phyloP scores from a whole-genome alignment of 805 yeast genomes.

The Helenozyma rhizophorensis region DNA sequence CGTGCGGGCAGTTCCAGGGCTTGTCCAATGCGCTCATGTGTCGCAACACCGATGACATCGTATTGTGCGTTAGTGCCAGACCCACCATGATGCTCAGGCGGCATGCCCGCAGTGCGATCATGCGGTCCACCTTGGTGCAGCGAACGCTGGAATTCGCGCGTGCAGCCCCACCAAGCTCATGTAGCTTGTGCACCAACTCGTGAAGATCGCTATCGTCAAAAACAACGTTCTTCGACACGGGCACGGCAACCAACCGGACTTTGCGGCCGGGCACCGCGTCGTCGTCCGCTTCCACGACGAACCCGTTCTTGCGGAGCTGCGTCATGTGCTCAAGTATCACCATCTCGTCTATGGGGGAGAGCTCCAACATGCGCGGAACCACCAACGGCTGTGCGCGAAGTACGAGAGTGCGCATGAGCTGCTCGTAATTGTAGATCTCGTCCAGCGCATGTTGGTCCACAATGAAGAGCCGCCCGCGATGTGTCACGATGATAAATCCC shows the following conservation, averaged over 20 bases:
- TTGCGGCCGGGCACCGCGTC: slow-evolving; percentile 53
- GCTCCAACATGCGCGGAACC: slow-evolving; percentile 50
- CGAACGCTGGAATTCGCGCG: slow-evolving; percentile 17
- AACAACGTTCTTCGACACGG: slow-evolving; percentile 64
- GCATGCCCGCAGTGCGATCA: slow-evolving; percentile 96
- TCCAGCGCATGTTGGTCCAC: slow-evolving; percentile 98
- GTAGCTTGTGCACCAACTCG: slow-evolving; percentile 68
- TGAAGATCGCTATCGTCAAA: slow-evolving; percentile 68
- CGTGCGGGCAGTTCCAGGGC: slow-evolving; percentile 98
- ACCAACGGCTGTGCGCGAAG: slow-evolving; percentile 65
- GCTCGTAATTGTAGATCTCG: slow-evolving; percentile 89
- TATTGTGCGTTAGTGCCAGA: slow-evolving; percentile 48
- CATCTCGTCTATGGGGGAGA: slow-evolving; percentile 77
- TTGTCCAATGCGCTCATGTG: slow-evolving; percentile 70
- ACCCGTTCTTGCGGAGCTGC: slow-evolving; percentile 73
- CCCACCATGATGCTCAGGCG: slow-evolving; percentile 95
- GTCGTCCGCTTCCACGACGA: slow-evolving; percentile 45
- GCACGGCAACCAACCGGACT: slow-evolving; percentile 57
- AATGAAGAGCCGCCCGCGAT: slow-evolving; percentile 64
- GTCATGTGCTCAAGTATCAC: slow-evolving; percentile 56
- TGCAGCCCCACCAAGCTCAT: slow-evolving; percentile 34
- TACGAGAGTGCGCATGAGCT: slow-evolving; percentile 47
- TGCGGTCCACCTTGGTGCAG: slow-evolving; percentile 73
- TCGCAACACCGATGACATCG: slow-evolving; percentile 67
- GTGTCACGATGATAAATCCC: slow-evolving; percentile 82